Percentiles rank a stretch among this genome's conserved stretches.
phyloP scores from a whole-genome alignment of 768 basidiomycete genomes.

The Auriscalpium vulgare region DNA sequence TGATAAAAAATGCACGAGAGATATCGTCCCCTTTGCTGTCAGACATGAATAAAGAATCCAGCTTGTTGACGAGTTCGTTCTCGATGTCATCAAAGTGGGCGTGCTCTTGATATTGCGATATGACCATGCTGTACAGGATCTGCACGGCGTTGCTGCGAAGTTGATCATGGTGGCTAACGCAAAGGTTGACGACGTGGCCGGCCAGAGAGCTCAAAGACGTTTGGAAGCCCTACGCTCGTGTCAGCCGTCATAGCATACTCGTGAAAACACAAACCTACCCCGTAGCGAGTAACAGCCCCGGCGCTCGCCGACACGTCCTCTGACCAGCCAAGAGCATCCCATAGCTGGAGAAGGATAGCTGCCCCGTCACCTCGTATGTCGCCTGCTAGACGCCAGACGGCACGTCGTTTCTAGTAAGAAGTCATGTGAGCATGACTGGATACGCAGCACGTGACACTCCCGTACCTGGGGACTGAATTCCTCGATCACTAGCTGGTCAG shows the following conservation, averaged over 20 bases:
- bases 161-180: constrained; percentile 91
- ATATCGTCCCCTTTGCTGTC: constrained; percentile 89
- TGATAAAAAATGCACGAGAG: constrained; percentile 87
- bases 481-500: constrained; percentile 88
- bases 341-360: constrained; percentile 65
- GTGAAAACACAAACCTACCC: constrained; percentile 40
- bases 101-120: constrained; percentile 81
- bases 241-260: constrained; percentile 5
- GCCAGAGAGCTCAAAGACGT: constrained; percentile 75
- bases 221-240: constrained; percentile 66
- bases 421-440: not conserved
- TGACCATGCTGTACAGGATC: constrained; percentile 93
- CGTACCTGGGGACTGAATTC: constrained; percentile 88
- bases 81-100: constrained; percentile 86
- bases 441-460: not conserved
- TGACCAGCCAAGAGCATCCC: constrained; percentile 81
- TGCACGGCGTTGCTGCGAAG: constrained; percentile 85
- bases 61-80: constrained; percentile 82
- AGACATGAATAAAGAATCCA: constrained; percentile 90
- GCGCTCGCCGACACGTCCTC: constrained; percentile 45
- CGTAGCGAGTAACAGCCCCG: constrained; percentile 54
- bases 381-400: constrained; percentile 93
- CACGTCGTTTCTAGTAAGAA: constrained; percentile 70
- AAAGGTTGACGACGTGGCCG: constrained; percentile 84
- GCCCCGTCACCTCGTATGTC: constrained; percentile 93